Percentiles rank a stretch among this genome's conserved stretches.
These are phyloP conservation scores for Rutidosis leptorrhynchoides DNA, from an alignment of 129 eudicot genomes.

Conservation along the genomic window DNA sequence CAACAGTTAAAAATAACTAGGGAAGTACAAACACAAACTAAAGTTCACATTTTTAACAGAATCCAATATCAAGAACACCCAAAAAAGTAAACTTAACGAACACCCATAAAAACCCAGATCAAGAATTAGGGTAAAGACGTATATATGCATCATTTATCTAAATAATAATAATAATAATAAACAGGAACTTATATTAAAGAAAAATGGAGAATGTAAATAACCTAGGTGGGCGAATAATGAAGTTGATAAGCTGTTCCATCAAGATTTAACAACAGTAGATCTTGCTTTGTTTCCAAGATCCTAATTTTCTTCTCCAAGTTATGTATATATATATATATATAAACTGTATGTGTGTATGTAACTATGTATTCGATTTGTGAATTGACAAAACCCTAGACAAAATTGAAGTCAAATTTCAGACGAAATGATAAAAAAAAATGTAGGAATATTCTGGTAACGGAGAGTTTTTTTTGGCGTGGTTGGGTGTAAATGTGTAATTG, in stretches of 20 bases:
- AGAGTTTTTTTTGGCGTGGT: constrained; percentile 4
- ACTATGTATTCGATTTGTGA: neutral
- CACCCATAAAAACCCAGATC: neutral
- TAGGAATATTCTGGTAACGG: constrained; percentile 1
- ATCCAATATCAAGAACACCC: neutral
- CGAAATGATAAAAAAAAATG: neutral
- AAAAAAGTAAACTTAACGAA: neutral
- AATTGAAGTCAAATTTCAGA: constrained; percentile 7
- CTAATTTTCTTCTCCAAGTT: constrained; percentile 9
- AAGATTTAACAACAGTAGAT: constrained; percentile 42
- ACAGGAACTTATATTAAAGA: neutral
- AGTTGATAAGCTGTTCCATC: constrained; percentile 93
- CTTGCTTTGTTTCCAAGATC: constrained; percentile 23
- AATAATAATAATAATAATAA: neutral
- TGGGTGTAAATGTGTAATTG: constrained; percentile 12
- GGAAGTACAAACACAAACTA: neutral
- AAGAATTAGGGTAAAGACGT: neutral
- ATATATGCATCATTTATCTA: neutral
- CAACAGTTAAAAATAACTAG: neutral
- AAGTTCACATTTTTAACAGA: neutral
- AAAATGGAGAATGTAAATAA: constrained; percentile 3
- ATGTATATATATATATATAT: neutral
- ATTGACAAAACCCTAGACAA: constrained; percentile 9
- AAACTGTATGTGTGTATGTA: neutral
- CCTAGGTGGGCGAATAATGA: constrained; percentile 95